Evolutionary conservation across 306 rosid species (phyloP).

Genomic region (Trichosanthes cucumerina): DNA sequence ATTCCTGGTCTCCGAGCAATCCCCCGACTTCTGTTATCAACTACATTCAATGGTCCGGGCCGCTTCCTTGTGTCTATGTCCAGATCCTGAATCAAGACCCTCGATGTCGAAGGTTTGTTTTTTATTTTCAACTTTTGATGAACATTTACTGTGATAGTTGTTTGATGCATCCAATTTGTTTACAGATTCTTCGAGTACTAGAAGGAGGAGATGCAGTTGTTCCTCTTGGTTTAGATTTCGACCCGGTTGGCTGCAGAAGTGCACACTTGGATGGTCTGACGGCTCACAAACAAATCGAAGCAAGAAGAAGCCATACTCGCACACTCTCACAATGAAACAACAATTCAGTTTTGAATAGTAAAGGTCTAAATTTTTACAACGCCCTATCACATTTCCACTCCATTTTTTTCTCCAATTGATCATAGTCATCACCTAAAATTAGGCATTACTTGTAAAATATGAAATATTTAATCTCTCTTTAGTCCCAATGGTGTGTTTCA

Average conservation of each 20-base stretch:
- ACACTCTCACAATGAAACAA: constrained; percentile 64
- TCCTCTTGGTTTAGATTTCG: constrained; percentile 50
- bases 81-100: constrained; percentile 77
- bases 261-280: constrained; percentile 58
- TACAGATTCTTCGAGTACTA: constrained; percentile 73
- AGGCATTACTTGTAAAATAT: not conserved
- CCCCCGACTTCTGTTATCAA: constrained; percentile 52
- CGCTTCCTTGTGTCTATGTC: constrained; percentile 69
- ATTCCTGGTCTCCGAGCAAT: constrained; percentile 33
- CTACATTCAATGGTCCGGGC: constrained; percentile 73
- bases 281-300: constrained; percentile 31
- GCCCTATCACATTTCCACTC: not conserved
- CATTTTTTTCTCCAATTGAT: not conserved
- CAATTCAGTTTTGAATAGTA: constrained; percentile 10
- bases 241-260: constrained; percentile 61
- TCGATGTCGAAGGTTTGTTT: constrained; percentile 72
- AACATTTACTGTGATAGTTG: not conserved
- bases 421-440: not conserved
- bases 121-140: not conserved
- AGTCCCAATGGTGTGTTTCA: not conserved
- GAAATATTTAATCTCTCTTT: not conserved
- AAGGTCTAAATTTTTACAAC: not conserved
- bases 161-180: not conserved
- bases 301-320: constrained; percentile 58
- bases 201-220: constrained; percentile 69